Conservation (phyloP, 225 moss, liverwort and hornwort species). For the Neckera pumila region DNA sequence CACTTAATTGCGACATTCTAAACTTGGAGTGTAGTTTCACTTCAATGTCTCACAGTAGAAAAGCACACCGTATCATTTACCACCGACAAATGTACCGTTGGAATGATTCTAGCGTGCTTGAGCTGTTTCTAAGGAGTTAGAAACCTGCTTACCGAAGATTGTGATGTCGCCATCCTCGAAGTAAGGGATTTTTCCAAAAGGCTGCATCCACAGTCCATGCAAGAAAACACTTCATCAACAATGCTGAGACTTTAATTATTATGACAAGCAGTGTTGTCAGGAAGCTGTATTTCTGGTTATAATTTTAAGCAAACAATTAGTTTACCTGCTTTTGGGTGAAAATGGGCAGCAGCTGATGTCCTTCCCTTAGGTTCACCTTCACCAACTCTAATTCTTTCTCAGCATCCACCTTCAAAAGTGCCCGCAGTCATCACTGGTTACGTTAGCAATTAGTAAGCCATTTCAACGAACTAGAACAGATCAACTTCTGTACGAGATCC, state of each 20-base stretch:
- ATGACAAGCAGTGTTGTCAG: not conserved
- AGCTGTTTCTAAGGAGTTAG: not conserved
- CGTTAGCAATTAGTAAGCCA: too few relatives aligned
- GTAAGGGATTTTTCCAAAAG: not conserved
- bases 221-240: not conserved
- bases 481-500: not conserved
- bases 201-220: not conserved
- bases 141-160: not conserved
- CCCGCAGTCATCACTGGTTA: not conserved
- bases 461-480: not conserved
- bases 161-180: not conserved
- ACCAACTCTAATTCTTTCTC: not conserved
- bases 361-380: not conserved
- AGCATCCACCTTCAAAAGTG: not conserved
- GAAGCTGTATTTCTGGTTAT: too few relatives aligned
- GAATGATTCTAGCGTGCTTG: not conserved
- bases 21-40: too few relatives aligned
- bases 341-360: not conserved
- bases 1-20: too few relatives aligned
- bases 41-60: not conserved
- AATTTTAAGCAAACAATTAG: not conserved
- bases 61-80: not conserved
- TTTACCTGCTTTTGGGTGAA: not conserved
- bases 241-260: not conserved
- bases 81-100: not conserved